A percentile compares a stretch with the other conserved stretches of the same genome.
Conservation (phyloP, 306 rosid species). For the Urtica urens region DNA sequence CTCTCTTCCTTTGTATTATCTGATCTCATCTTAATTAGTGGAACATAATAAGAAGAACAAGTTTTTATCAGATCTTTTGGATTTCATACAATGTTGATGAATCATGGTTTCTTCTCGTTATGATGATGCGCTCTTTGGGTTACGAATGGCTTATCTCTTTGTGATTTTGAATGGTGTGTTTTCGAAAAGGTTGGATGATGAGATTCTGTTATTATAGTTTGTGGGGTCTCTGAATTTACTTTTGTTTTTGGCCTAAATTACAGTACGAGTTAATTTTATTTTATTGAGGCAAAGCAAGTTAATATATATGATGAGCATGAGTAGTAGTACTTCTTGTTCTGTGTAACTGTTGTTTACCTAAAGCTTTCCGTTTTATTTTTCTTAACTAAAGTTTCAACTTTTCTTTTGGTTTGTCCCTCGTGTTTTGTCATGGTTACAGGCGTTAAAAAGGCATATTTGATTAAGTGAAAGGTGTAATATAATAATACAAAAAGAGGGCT, state of each 20-base stretch:
- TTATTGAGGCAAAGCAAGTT: background rate
- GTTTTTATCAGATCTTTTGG: no score
- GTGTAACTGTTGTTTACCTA: background rate
- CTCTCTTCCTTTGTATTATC: slow-evolving; percentile 18
- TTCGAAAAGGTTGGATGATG: slow-evolving; percentile 16
- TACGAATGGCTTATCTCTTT: background rate
- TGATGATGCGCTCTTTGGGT: no score
- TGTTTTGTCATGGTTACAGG: background rate
- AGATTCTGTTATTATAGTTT: slow-evolving; percentile 20
- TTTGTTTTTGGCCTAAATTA: slow-evolving; percentile 1
- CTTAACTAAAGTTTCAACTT: background rate
- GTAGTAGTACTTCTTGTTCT: no score
- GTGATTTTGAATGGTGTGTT: no score
- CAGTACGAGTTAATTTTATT: background rate
- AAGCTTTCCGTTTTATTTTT: no score
- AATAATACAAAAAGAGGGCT: background rate
- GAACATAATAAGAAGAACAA: no score
- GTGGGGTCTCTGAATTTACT: slow-evolving; percentile 13
- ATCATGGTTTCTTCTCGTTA: no score
- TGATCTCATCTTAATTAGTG: no score
- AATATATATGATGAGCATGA: no score
- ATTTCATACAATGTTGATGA: no score
- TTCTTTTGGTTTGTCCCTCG: background rate
- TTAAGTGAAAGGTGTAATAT: background rate
- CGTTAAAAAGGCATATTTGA: background rate